Percentiles rank a stretch among this genome's conserved stretches.
Conservation (phyloP, 2,329 filamentous ascomycete species). For the Cytospora leucostoma region DNA sequence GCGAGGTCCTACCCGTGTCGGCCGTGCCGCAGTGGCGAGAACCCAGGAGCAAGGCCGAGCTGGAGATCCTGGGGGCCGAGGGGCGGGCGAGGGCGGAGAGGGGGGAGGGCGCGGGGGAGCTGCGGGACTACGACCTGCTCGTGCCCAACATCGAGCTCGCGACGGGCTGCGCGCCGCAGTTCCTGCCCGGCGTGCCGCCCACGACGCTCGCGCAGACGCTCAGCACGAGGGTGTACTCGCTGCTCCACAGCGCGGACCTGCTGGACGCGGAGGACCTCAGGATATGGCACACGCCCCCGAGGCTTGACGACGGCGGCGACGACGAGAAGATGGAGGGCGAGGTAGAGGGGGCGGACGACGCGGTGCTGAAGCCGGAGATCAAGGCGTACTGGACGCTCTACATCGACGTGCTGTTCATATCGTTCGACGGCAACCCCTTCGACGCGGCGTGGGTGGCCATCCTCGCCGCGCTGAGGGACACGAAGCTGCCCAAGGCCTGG, state of each 20-base stretch:
- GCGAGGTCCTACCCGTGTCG: constrained; percentile 75
- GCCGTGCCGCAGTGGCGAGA: constrained; percentile 69
- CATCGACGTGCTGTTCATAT: constrained; percentile 93
- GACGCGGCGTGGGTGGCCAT: constrained; percentile 88
- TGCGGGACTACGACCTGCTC: constrained; percentile 69
- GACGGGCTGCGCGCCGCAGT: constrained; percentile 84
- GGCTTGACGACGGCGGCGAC: constrained; percentile 50
- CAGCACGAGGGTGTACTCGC: constrained; percentile 74
- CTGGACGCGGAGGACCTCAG: constrained; percentile 68
- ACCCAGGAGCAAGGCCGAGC: constrained; percentile 26
- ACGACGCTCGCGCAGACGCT: constrained; percentile 80
- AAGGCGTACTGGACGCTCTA: constrained; percentile 95
- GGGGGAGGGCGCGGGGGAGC: constrained; percentile 44
- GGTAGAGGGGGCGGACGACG: constrained; percentile 35
- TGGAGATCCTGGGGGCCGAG: constrained; percentile 30
- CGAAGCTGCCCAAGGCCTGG: constrained; percentile 72
- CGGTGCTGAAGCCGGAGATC: constrained; percentile 43
- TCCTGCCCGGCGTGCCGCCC: constrained; percentile 82
- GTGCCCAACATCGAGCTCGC: constrained; percentile 93
- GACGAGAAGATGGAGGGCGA: constrained; percentile 42
- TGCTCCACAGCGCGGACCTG: constrained; percentile 71
- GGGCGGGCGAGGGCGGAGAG: constrained; percentile 18
- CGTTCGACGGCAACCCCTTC: constrained; percentile 87
- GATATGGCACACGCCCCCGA: constrained; percentile 65
- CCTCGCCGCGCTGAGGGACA: constrained; percentile 77